Percentiles rank a stretch among this genome's conserved stretches.
Conservation (phyloP, 495 filamentous ascomycete species). For the Tuber borchii region DNA sequence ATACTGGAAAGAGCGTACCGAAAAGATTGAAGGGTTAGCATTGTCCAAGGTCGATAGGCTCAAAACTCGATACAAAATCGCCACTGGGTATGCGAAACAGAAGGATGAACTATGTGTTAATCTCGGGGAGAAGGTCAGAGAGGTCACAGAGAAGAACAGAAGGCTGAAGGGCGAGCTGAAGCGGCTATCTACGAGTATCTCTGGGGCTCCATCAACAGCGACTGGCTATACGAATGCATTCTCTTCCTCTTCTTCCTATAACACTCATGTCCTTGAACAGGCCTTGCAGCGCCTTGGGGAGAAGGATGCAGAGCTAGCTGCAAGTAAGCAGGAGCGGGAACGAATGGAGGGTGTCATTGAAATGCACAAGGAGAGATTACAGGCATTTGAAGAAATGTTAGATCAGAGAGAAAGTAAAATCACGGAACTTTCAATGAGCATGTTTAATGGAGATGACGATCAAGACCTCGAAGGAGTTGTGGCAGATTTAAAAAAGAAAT, state of each 20-base stretch:
- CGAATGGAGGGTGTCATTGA: constrained; percentile 54
- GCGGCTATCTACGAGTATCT: constrained; percentile 21
- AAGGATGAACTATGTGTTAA: constrained; percentile 76
- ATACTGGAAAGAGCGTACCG: constrained; percentile 90
- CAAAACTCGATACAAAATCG: constrained; percentile 70
- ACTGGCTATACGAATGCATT: constrained; percentile 16
- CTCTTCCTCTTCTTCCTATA: constrained; percentile 8
- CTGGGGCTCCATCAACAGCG: constrained; percentile 31
- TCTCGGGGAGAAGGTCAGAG: constrained; percentile 62
- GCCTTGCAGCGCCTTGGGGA: constrained; percentile 56
- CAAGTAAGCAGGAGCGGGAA: constrained; percentile 52
- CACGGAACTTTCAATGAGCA: constrained; percentile 40
- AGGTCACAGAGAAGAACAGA: constrained; percentile 55
- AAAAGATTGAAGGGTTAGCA: constrained; percentile 74
- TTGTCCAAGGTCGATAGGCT: constrained; percentile 69
- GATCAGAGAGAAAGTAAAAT: constrained; percentile 39
- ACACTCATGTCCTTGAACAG: constrained; percentile 34
- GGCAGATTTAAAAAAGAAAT: constrained; percentile 47
- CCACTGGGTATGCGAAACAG: constrained; percentile 80
- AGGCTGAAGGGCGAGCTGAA: constrained; percentile 49
- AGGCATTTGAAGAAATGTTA: constrained; percentile 38
- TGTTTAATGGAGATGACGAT: constrained; percentile 43
- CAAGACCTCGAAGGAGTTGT: constrained; percentile 47
- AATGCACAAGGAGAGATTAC: constrained; percentile 46
- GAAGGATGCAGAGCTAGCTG: constrained; percentile 53